Conservation (phyloP, 306 rosid species). For the Dryas octopetala region DNA sequence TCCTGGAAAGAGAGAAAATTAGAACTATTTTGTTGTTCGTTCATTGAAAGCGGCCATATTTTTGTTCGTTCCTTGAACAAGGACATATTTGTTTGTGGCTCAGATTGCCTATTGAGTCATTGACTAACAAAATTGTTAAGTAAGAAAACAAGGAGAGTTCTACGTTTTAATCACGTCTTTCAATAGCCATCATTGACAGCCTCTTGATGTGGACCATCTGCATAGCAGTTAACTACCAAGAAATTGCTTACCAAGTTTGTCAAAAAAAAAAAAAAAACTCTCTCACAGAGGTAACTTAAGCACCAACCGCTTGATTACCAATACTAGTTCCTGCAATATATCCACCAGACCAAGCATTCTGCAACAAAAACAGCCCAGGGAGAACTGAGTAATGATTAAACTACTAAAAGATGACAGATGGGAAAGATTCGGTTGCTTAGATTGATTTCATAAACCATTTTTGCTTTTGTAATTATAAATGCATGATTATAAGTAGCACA, state of each 20-base stretch:
- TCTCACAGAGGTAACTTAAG: slow-evolving; percentile 1
- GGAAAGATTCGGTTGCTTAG: background rate
- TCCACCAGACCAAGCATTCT: slow-evolving; percentile 97
- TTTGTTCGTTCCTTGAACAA: background rate
- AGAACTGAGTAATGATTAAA: background rate
- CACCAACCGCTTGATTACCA: slow-evolving; percentile 45
- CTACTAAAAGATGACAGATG: background rate
- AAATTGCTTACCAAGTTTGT: background rate
- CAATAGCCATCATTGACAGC: background rate
- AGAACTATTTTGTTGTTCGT: background rate
- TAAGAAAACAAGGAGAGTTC: background rate
- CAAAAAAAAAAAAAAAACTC: background rate
- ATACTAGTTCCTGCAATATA: slow-evolving; percentile 76
- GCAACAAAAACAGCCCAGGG: slow-evolving; percentile 14
- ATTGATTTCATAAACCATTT: background rate
- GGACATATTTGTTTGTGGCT: background rate
- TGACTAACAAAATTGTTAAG: background rate
- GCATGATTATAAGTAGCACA: background rate
- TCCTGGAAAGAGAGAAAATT: background rate
- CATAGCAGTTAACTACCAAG: background rate
- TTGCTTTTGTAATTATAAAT: background rate
- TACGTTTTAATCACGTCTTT: background rate
- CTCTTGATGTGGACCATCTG: slow-evolving; percentile 4
- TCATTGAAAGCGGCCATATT: background rate
- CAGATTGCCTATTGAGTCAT: background rate